These are phyloP conservation scores for Mycena epipterygia DNA, from an alignment of 768 basidiomycete genomes.

Conservation along the genomic window DNA sequence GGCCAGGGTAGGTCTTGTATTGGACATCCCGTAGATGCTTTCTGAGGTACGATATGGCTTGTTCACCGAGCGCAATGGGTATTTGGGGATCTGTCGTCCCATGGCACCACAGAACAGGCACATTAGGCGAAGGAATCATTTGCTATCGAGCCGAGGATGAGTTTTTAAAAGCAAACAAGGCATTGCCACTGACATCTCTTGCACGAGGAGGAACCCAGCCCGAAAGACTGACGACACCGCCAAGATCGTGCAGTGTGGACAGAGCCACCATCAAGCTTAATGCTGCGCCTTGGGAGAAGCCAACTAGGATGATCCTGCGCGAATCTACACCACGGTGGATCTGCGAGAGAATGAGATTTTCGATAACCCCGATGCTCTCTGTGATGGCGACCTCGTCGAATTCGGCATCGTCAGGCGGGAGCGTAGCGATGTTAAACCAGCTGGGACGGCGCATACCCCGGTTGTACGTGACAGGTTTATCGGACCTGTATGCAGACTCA, in stretches of 20 bases:
- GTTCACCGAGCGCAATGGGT: constrained; percentile 50
- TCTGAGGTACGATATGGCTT: constrained; percentile 49
- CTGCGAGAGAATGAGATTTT: constrained; percentile 53
- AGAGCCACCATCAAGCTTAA: constrained; percentile 54
- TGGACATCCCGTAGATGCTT: constrained; percentile 42
- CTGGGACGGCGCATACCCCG: constrained; percentile 47
- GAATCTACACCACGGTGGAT: constrained; percentile 53
- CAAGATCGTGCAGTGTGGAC: constrained; percentile 56
- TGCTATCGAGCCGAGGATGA: constrained; percentile 35
- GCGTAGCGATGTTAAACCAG: constrained; percentile 57
- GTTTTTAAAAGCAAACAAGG: background rate
- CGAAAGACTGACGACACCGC: constrained; percentile 58
- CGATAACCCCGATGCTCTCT: constrained; percentile 52
- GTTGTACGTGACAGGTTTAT: constrained; percentile 46
- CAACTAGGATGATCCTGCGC: constrained; percentile 53
- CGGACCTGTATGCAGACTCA: constrained; percentile 38
- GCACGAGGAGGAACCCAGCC: constrained; percentile 59
- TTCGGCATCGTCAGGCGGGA: constrained; percentile 53
- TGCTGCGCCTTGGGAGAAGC: constrained; percentile 61
- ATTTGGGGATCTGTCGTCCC: constrained; percentile 54
- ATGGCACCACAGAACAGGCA: constrained; percentile 60
- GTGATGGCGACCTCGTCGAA: constrained; percentile 51
- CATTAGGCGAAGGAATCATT: constrained; percentile 49
- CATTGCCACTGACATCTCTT: constrained; percentile 46
- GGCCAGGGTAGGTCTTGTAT: constrained; percentile 46